Percentiles rank a stretch among this genome's conserved stretches.
phyloP scores from a whole-genome alignment of 176 grass and related monocot genomes.

The Carex littledalei region DNA sequence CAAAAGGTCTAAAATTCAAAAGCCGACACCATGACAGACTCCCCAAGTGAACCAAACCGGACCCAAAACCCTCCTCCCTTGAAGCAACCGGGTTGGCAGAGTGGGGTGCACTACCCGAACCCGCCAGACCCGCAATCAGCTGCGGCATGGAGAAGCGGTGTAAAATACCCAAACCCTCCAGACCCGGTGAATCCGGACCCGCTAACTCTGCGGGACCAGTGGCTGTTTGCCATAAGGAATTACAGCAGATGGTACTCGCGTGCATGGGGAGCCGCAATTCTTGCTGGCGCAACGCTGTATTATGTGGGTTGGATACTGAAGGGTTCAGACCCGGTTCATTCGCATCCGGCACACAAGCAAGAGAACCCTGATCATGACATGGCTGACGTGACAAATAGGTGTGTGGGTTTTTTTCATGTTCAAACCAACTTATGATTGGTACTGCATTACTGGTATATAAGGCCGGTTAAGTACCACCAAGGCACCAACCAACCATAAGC shows the following conservation, averaged over 20 bases:
- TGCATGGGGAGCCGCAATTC: slow-evolving; percentile 89
- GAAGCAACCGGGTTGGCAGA: slow-evolving; percentile 7
- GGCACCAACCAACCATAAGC: neutral
- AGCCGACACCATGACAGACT: neutral
- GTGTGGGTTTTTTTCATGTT: neutral
- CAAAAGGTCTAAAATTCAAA: neutral
- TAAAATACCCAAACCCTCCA: slow-evolving; percentile 60
- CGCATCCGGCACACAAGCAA: slow-evolving; percentile 19
- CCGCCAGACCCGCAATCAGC: slow-evolving; percentile 2
- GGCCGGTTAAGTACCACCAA: neutral
- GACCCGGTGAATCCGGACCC: slow-evolving; percentile 57
- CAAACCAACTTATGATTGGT: neutral
- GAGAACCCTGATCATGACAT: neutral
- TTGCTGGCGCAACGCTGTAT: slow-evolving; percentile 67
- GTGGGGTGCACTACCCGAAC: slow-evolving; percentile 17
- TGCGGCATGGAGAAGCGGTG: neutral
- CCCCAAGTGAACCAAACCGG: neutral
- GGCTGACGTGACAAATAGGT: neutral
- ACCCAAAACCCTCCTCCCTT: neutral
- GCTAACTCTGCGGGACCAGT: slow-evolving; percentile 75
- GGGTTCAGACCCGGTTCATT: slow-evolving; percentile 78
- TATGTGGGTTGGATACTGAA: slow-evolving; percentile 64
- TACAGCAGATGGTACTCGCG: slow-evolving; percentile 96
- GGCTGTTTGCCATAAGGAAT: slow-evolving; percentile 73
- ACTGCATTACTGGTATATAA: neutral